Base-by-base conservation (phyloP, 1,284 basidiomycete genomes). In the Apiotrichum laibachii region DNA sequence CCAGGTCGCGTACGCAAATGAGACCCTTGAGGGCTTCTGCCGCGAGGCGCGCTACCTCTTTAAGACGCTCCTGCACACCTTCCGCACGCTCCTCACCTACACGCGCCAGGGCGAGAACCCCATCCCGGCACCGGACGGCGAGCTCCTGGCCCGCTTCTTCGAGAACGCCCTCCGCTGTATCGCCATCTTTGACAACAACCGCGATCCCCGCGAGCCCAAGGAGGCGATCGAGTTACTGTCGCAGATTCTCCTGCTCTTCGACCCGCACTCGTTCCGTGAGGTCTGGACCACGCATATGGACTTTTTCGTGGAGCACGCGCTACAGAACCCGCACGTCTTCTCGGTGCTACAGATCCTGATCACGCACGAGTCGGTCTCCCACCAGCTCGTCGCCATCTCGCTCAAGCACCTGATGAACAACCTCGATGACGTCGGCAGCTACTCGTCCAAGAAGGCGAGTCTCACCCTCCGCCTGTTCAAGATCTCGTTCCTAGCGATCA, bases 401-500 rank as follows among this genome's bases (percentile, higher is more conserved):
- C 85, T 99, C 59, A 85, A 88, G 49, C 93, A 92, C 77, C 84
- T 99, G 51, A 87, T 96, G 57, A 85, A 87, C 34, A 84, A 88
- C 50, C 84, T 99, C 16, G 88, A 88, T 33, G 80, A 88, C 49
- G 84, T 99, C 2, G 95, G 94, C 50, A 88, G 92, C 63, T 86
- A 88, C 71, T 89, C 94, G 68, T 88, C 92, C 68, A 80, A 80
- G 61, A 82, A 87, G 66, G 87, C 86, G 12, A 87, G 89, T 2
- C 86, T 88, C 1, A 89, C 89, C 12, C 87, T 99, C 60, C 85
- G 92, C 53, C 82, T 98, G 60, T 99, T 93, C 85, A 99, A 98
- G 81, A 90, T 97, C 85, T 89, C 92, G 10, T 99, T 99, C 79
- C 84, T 86, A 66, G 91, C 95, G 3, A 92, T 99, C 63, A 87